These are phyloP conservation scores for Fusarium siculi DNA, from an alignment of 2,329 filamentous ascomycete species.

Conservation along the genomic window DNA sequence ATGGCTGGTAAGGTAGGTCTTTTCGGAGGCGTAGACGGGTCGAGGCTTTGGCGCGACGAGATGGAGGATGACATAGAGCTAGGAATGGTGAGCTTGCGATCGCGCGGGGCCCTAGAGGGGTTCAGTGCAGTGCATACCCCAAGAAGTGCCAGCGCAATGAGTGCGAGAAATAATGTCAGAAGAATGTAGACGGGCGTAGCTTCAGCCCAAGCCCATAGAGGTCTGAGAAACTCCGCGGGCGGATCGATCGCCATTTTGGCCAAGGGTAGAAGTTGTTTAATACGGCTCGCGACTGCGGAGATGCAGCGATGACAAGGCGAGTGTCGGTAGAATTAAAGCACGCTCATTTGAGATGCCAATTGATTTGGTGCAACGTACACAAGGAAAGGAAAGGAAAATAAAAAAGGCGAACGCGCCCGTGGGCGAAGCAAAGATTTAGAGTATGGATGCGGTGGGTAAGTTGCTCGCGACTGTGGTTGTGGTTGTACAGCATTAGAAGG, in stretches of 20 bases:
- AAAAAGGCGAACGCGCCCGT: constrained; percentile 5
- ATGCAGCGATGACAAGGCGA: constrained; percentile 3
- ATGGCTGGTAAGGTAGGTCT: constrained; percentile 81
- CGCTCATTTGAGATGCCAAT: constrained; percentile 6
- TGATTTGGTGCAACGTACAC: neutral
- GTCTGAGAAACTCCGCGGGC: constrained; percentile 49
- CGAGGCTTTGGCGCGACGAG: constrained; percentile 85
- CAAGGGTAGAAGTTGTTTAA: neutral
- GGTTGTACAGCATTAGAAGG: constrained; percentile 10
- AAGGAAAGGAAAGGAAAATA: neutral
- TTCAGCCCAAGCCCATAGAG: constrained; percentile 50
- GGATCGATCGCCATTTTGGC: constrained; percentile 40
- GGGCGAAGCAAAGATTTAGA: neutral
- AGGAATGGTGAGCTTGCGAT: constrained; percentile 20
- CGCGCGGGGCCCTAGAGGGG: neutral
- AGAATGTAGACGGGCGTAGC: constrained; percentile 55
- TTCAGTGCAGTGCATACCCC: constrained; percentile 47
- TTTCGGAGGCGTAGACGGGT: constrained; percentile 78
- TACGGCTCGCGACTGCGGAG: constrained; percentile 20
- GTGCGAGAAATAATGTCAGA: constrained; percentile 49
- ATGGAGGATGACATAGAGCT: constrained; percentile 74
- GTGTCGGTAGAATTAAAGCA: neutral
- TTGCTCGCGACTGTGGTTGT: neutral
- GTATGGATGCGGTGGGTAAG: neutral
- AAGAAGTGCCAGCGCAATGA: constrained; percentile 50